Percentiles rank a stretch among this genome's conserved stretches.
Evolutionary conservation across 1,284 basidiomycete genomes (phyloP).

Genomic region (Pterulicium gracile): DNA sequence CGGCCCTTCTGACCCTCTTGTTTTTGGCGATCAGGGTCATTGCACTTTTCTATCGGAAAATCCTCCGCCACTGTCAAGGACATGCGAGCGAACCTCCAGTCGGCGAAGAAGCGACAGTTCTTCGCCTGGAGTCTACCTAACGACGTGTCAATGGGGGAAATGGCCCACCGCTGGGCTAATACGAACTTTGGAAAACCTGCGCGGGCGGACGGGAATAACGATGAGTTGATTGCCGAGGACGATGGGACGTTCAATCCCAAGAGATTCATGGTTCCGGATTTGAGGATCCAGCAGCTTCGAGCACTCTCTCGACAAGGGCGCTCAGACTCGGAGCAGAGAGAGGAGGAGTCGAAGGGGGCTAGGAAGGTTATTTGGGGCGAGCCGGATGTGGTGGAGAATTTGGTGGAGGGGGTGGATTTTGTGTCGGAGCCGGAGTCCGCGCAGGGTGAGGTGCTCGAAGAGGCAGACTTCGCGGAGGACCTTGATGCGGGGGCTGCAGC

Average conservation of each 20-base stretch:
- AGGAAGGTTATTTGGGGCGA: slow-evolving; percentile 27
- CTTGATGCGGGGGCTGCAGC: no score
- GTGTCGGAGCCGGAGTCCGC: not conserved
- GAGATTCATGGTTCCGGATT: slow-evolving; percentile 19
- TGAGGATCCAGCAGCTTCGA: slow-evolving; percentile 20
- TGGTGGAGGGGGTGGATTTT: not conserved
- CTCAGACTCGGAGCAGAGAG: slow-evolving; percentile 19
- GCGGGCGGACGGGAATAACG: slow-evolving; percentile 8
- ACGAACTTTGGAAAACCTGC: slow-evolving; percentile 32
- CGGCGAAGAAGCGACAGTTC: slow-evolving; percentile 28
- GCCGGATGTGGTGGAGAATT: not conserved
- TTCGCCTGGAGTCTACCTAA: slow-evolving; percentile 34
- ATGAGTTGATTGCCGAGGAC: slow-evolving; percentile 3
- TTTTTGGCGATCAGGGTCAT: slow-evolving; percentile 36
- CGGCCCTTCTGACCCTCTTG: not conserved
- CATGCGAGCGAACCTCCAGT: slow-evolving; percentile 23
- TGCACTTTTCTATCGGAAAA: slow-evolving; percentile 38
- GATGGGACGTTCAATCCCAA: slow-evolving; percentile 15
- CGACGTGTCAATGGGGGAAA: slow-evolving; percentile 31
- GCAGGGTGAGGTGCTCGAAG: no score
- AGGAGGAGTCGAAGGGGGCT: slow-evolving; percentile 19
- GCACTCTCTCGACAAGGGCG: slow-evolving; percentile 26
- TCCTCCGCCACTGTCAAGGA: slow-evolving; percentile 19
- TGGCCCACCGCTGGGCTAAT: slow-evolving; percentile 35
- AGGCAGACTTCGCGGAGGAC: no score